These are phyloP conservation scores for Trichoderma reesei DNA, from an alignment of 495 filamentous ascomycete species.

Conservation along the genomic window DNA sequence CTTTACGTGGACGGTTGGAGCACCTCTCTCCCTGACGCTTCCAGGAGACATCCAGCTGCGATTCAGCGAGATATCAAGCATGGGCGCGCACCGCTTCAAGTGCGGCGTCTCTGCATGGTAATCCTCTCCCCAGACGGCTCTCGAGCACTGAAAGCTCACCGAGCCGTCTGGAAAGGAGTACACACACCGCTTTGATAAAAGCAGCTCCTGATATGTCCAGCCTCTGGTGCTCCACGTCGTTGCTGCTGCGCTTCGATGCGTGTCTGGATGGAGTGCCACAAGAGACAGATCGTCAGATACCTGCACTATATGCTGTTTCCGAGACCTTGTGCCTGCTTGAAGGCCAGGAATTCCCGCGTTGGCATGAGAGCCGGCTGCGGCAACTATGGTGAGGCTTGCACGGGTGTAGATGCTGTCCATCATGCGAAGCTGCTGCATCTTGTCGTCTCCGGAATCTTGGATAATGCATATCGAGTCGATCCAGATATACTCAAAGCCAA, in stretches of 20 bases:
- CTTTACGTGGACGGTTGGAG: neutral
- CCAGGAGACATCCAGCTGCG: neutral
- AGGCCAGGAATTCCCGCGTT: neutral
- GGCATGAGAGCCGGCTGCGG: slow-evolving; percentile 9
- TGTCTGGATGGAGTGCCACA: neutral
- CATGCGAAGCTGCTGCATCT: slow-evolving; percentile 7
- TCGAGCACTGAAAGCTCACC: neutral
- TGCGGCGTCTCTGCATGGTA: neutral
- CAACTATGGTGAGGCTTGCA: slow-evolving; percentile 14
- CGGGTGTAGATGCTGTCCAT: slow-evolving; percentile 15
- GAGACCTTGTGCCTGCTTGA: neutral
- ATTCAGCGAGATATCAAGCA: neutral
- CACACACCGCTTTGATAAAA: neutral
- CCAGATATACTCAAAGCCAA: slow-evolving; percentile 17
- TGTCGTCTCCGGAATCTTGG: slow-evolving; percentile 13
- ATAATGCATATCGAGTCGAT: slow-evolving; percentile 17
- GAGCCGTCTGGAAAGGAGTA: neutral
- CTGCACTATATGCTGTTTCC: neutral
- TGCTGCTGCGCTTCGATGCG: neutral
- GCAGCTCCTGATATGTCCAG: neutral
- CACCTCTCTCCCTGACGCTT: neutral
- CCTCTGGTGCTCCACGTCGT: neutral
- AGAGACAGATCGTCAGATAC: neutral
- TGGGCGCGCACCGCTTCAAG: neutral
- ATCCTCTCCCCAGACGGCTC: neutral